Conservation (phyloP, 208 protist genomes). For the Acanthamoeba pearcei region DNA sequence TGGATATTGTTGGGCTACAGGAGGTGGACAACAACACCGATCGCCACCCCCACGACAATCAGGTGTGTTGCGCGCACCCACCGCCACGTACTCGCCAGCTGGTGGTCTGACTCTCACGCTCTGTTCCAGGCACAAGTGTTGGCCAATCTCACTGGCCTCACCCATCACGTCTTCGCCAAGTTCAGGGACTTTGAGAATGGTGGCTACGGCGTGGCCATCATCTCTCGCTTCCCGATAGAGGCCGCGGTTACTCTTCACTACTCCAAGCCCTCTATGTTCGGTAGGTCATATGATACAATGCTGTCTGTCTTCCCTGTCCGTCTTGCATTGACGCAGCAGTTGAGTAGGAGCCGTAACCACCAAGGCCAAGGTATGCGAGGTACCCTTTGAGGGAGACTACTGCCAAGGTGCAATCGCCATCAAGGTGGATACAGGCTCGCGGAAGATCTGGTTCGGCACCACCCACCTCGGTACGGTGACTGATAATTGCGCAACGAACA, state of each 20-base stretch:
- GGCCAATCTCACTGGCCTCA: slow-evolving; percentile 41
- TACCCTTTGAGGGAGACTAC: slow-evolving; percentile 45
- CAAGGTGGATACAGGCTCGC: not conserved
- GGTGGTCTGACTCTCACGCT: not conserved
- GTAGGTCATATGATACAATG: not conserved
- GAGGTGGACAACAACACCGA: slow-evolving; percentile 44
- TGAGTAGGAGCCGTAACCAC: not conserved
- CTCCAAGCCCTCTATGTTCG: not conserved
- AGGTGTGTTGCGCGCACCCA: not conserved
- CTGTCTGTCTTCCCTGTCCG: not conserved
- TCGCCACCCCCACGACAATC: slow-evolving; percentile 47
- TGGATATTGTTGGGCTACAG: slow-evolving; percentile 40
- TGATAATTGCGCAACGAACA: not conserved
- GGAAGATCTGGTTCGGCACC: slow-evolving; percentile 20
- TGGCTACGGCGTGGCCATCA: slow-evolving; percentile 18
- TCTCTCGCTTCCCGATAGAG: slow-evolving; percentile 55
- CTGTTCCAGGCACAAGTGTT: not conserved
- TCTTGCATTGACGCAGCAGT: not conserved
- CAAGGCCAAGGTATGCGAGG: not conserved
- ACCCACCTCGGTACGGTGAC: slow-evolving; percentile 1
- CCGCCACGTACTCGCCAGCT: not conserved
- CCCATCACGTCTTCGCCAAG: slow-evolving; percentile 22
- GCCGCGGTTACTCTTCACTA: not conserved
- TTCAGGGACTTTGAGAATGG: slow-evolving; percentile 65
- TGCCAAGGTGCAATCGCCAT: slow-evolving; percentile 43